Percentiles rank a stretch among this genome's conserved stretches.
Conservation (phyloP, 345 rosid species). For the Lagerstroemia speciosa region DNA sequence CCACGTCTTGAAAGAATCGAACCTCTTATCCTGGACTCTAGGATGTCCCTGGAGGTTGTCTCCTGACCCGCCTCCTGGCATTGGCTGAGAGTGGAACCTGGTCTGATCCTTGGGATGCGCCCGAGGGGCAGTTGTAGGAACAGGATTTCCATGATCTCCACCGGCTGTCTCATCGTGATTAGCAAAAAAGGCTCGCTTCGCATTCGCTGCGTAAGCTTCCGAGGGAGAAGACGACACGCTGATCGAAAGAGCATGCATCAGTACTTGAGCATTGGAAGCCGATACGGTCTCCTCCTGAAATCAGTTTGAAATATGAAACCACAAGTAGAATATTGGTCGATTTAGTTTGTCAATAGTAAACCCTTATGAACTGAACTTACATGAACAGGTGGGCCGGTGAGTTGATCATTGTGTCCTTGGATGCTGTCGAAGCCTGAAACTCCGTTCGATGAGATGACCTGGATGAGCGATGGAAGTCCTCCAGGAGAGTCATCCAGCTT, state of each 20-base stretch:
- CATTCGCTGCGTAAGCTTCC: slow-evolving; percentile 7
- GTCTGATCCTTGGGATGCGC: slow-evolving; percentile 17
- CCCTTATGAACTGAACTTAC: background rate
- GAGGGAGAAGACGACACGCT: slow-evolving; percentile 65
- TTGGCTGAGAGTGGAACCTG: slow-evolving; percentile 53
- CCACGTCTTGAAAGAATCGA: slow-evolving; percentile 82
- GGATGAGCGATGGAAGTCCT: slow-evolving; percentile 36
- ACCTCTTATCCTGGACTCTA: slow-evolving; percentile 38
- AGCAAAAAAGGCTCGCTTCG: slow-evolving; percentile 20
- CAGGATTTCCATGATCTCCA: slow-evolving; percentile 11
- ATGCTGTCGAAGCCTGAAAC: slow-evolving; percentile 39
- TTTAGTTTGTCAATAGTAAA: background rate
- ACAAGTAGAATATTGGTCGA: background rate
- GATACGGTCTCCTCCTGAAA: slow-evolving; percentile 4
- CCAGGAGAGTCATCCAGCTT: slow-evolving; percentile 23
- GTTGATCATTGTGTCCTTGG: background rate
- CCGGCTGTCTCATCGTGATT: slow-evolving; percentile 7
- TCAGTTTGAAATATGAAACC: background rate
- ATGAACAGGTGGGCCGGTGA: background rate
- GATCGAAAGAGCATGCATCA: slow-evolving; percentile 36
- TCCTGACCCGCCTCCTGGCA: slow-evolving; percentile 36
- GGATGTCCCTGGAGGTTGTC: slow-evolving; percentile 16
- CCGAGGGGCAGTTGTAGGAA: slow-evolving; percentile 22
- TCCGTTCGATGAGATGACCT: slow-evolving; percentile 34
- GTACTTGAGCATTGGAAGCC: slow-evolving; percentile 19